phyloP scores from a whole-genome alignment of 2,329 filamentous ascomycete genomes.

The Colletotrichum spinosum region DNA sequence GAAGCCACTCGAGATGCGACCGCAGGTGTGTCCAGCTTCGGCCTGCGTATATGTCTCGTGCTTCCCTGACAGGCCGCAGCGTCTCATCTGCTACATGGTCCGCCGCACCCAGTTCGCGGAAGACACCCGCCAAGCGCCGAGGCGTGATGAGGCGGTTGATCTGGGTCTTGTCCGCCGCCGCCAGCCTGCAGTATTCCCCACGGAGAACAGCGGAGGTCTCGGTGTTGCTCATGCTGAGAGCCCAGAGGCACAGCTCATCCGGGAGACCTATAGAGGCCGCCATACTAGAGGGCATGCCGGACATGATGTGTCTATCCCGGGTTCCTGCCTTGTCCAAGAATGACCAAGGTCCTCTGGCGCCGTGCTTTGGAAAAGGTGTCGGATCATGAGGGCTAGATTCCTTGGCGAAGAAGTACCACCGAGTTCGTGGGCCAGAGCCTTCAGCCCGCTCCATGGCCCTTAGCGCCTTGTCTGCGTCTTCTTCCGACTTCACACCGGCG shows the following conservation, averaged over 20 bases:
- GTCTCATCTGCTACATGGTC: constrained; percentile 53
- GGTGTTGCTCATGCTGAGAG: constrained; percentile 68
- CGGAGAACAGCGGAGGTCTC: constrained; percentile 68
- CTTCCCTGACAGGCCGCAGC: constrained; percentile 42
- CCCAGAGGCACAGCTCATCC: constrained; percentile 75
- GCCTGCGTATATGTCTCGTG: constrained; percentile 45
- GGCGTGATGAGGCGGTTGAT: constrained; percentile 58
- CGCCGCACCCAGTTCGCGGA: constrained; percentile 68
- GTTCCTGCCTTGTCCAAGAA: constrained; percentile 61
- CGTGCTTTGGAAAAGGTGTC: constrained; percentile 52
- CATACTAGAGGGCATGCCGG: constrained; percentile 70
- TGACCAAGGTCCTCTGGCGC: constrained; percentile 56
- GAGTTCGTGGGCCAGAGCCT: constrained; percentile 45
- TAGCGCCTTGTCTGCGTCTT: constrained; percentile 58
- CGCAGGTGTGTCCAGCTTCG: constrained; percentile 60
- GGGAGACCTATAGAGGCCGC: constrained; percentile 57
- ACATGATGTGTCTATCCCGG: constrained; percentile 70
- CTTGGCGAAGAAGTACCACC: constrained; percentile 64
- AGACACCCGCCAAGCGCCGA: constrained; percentile 62
- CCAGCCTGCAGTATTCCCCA: constrained; percentile 69
- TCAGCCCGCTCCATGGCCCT: constrained; percentile 64
- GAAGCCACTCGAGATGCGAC: constrained; percentile 57
- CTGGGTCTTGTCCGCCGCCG: constrained; percentile 58
- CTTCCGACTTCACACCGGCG: constrained; percentile 47
- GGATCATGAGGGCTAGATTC: constrained; percentile 43